These are phyloP conservation scores for Boletus patriciae DNA, from an alignment of 768 basidiomycete genomes.

Conservation along the genomic window DNA sequence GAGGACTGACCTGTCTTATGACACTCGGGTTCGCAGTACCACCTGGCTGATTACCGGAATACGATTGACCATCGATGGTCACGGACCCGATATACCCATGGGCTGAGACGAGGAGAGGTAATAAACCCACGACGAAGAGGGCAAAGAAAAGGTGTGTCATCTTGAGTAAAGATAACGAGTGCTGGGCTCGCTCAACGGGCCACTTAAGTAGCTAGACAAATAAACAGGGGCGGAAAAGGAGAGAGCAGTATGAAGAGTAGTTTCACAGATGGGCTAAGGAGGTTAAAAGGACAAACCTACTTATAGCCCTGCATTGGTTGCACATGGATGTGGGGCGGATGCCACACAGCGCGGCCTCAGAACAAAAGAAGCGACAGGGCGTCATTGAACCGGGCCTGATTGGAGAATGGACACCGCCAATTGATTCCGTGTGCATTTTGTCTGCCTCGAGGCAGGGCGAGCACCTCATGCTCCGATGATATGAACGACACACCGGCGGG, in stretches of 20 bases:
- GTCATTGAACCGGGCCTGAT: conserved; percentile 2
- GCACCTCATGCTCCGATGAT: conserved; percentile 8
- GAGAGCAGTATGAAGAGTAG: background rate
- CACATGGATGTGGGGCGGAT: conserved; percentile 20
- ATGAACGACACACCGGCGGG: background rate
- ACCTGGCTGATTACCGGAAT: conserved; percentile 34
- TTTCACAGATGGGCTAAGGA: too few relatives aligned
- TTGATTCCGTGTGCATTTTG: conserved; percentile 6
- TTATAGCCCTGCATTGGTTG: conserved; percentile 18
- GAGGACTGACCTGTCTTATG: conserved; percentile 41
- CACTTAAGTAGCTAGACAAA: conserved; percentile 8
- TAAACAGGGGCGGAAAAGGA: conserved; percentile 4
- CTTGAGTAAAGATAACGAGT: background rate
- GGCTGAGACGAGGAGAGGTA: conserved; percentile 27
- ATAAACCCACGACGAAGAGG: conserved; percentile 11
- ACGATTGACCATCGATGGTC: conserved; percentile 29
- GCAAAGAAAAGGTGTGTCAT: conserved; percentile 17
- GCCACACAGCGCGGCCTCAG: conserved; percentile 14
- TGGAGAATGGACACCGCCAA: too few relatives aligned
- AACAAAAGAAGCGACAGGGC: background rate
- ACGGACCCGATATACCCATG: conserved; percentile 34
- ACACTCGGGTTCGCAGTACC: conserved; percentile 36
- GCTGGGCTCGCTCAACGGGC: conserved; percentile 24
- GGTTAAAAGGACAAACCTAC: conserved; percentile 6
- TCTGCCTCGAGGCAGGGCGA: conserved; percentile 17